Percentiles rank a stretch among this genome's conserved stretches.
Conservation (phyloP, 345 rosid species). For the Moringa oleifera region DNA sequence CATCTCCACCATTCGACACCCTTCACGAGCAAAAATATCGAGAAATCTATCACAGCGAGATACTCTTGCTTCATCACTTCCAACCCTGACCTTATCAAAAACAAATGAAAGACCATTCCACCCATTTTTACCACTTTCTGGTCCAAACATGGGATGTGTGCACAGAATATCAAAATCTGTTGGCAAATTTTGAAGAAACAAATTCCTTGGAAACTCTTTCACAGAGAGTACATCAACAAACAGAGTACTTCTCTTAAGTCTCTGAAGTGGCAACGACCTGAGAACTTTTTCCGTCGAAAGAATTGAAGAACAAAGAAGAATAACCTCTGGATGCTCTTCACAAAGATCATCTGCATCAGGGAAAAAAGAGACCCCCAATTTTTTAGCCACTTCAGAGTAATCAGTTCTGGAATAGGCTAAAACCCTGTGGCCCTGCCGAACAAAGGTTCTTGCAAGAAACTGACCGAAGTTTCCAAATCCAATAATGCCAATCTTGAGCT, state of each 20-base stretch:
- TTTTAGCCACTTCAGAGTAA: slow-evolving; percentile 47
- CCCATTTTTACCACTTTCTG: slow-evolving; percentile 78
- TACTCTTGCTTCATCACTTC: slow-evolving; percentile 36
- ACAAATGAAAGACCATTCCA: slow-evolving; percentile 63
- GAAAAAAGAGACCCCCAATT: slow-evolving; percentile 54
- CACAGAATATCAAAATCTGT: slow-evolving; percentile 66
- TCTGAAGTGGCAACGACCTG: slow-evolving; percentile 59
- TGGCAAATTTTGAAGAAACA: slow-evolving; percentile 50
- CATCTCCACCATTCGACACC: slow-evolving; percentile 87
- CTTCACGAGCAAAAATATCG: slow-evolving; percentile 60
- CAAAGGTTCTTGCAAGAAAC: slow-evolving; percentile 59
- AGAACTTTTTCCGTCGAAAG: slow-evolving; percentile 71
- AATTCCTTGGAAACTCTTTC: slow-evolving; percentile 64
- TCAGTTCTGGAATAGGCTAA: slow-evolving; percentile 68
- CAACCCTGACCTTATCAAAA: slow-evolving; percentile 72
- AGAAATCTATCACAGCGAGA: slow-evolving; percentile 54
- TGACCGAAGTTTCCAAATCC: slow-evolving; percentile 88
- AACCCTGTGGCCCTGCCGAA: slow-evolving; percentile 58
- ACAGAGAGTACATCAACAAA: slow-evolving; percentile 90
- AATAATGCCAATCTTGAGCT: slow-evolving; percentile 63
- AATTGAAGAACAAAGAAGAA: slow-evolving; percentile 70
- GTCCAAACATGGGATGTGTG: slow-evolving; percentile 87
- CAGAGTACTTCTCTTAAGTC: slow-evolving; percentile 74
- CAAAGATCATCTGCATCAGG: slow-evolving; percentile 58
- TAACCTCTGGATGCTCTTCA: slow-evolving; percentile 82